Evolutionary conservation across 2,329 filamentous ascomycete species (phyloP), one percentile per base, ranked within the genome.

Genomic region (Fusarium newnesense): DNA sequence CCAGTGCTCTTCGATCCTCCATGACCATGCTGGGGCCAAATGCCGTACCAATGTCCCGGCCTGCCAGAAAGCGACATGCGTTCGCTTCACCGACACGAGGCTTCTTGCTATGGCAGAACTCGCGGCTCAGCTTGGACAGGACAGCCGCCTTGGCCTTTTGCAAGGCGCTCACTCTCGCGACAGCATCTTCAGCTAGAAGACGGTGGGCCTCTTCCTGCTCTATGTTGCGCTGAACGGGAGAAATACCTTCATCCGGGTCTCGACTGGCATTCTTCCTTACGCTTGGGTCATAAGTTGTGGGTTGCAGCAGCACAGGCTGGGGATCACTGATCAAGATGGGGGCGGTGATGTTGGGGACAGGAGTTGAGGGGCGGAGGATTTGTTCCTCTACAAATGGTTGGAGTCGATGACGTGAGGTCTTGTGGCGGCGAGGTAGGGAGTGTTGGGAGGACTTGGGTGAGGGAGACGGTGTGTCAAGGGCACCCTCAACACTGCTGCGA

Each of bases 111-210:
- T 72, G 60, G 68, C 75, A 81, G 67, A 83, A 90, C 77, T 91
- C 87, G 62, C 85, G 85, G 75, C 84, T 87, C 57, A 92, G 84
- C 74, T 90, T 90, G 68, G 83, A 85, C 61, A 92, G 81, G 18
- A 92, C 89, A 2, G 88, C 87, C 70, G 89, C 88, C 77, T 88
- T 89, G 39, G 90, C 90, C 66, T 87, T 87, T 76, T 85, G 85
- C 56, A 92, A 81, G 15, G 89, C 88, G 72, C 84, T 87, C 9
- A 84, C 83, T 63, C 89, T 85, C 60, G 87, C 86, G 13, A 85
- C 85, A 6, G 86, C 84, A 74, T 91, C 88, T 70, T 91, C 87
- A 26, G 89, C 89, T 30, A 90, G 82, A 49, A 85, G 83, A 16
- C 87, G 84, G 69, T 90, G 87, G 5, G 84, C 82, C 73, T 87